These are phyloP conservation scores for Hymenoscyphus fructigenus DNA, from an alignment of 2,329 filamentous ascomycete genomes.

Conservation along the genomic window DNA sequence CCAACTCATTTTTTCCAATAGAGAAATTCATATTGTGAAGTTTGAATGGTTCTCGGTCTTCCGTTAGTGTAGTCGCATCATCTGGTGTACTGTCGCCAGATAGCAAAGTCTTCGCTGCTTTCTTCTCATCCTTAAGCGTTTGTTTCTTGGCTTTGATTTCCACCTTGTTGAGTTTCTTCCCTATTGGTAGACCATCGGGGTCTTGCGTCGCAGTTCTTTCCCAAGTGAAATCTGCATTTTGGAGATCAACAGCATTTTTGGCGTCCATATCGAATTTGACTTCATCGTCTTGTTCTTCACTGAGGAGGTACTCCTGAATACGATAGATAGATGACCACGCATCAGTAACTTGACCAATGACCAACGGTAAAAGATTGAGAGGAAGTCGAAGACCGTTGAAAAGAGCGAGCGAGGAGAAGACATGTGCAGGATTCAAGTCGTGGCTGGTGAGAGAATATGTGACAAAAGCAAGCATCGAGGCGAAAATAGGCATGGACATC, in stretches of 20 bases:
- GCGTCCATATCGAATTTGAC: constrained; percentile 55
- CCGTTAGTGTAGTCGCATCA: constrained; percentile 54
- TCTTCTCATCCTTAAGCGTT: constrained; percentile 41
- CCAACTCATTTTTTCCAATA: constrained; percentile 71
- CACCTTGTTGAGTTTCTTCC: constrained; percentile 57
- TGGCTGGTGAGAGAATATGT: constrained; percentile 70
- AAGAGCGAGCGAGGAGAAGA: constrained; percentile 90
- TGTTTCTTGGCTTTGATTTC: constrained; percentile 40
- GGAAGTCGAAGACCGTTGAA: constrained; percentile 92
- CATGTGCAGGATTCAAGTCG: constrained; percentile 66
- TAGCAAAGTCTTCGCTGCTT: constrained; percentile 30
- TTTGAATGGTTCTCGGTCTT: constrained; percentile 65
- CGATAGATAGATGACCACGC: constrained; percentile 81
- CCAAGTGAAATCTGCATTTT: constrained; percentile 82
- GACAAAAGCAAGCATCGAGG: constrained; percentile 93
- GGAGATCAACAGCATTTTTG: constrained; percentile 70
- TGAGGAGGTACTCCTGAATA: constrained; percentile 83
- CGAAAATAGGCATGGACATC: constrained; percentile 73
- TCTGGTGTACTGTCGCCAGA: constrained; percentile 48
- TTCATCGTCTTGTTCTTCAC: constrained; percentile 80
- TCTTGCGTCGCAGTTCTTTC: constrained; percentile 64
- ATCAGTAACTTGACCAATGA: constrained; percentile 87
- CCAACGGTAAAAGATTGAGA: constrained; percentile 82
- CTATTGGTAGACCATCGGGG: constrained; percentile 46
- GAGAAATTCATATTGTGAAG: constrained; percentile 66